Evolutionary conservation across 73 alveolate genomes (phyloP), one percentile per base, ranked within the genome.

Genomic region (Paramecium sonneborni): DNA sequence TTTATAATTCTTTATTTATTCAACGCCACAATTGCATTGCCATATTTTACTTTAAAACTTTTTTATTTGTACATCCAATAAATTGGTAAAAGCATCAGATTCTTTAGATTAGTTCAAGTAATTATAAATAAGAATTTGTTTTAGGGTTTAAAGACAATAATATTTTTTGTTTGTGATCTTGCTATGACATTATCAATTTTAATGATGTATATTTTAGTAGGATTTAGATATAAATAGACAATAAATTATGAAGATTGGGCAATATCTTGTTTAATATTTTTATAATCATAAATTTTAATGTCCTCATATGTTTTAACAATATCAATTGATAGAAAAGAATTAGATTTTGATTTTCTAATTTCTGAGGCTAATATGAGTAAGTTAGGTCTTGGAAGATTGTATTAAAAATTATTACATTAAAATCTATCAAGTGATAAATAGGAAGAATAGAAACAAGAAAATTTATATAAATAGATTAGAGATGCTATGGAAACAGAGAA

Each of bases 231-330:
- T 44, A 8, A 44, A 79, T 43, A 23, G 32, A 30, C 90, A 18
- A 46, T 79, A 14, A 79, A 79, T 21, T 79, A 79, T 79, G 76
- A 79, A 79, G 69, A 79, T 79, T 79, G 90, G 90, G 90, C 90
- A 9, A 79, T 79, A 3, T 43, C 76, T 0, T 79, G 90, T 43
- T 44, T 79, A 43, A 79, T 79, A 41, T 79, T 79, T 79, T 62
- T 79, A 18, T 28, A 79, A 44, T 79, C 90, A 2, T 32, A 79
- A 79, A 79, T 79, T 43, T 79, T 79, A 46, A 79, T 79, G 90
- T 79, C 90, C 26, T 30, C 76, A 9, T 79, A 79, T 46, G 55
- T 79, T 32, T 46, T 30, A 79, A 79, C 90, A 41, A 41, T 79
- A n/a, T 32, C 90, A 11, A 44, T 79, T 8, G 90, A 79, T 46